Evolutionary conservation across 2,329 filamentous ascomycete genomes (phyloP), one percentile per base, ranked within the genome.

Genomic region (Trichoderma sp.): DNA sequence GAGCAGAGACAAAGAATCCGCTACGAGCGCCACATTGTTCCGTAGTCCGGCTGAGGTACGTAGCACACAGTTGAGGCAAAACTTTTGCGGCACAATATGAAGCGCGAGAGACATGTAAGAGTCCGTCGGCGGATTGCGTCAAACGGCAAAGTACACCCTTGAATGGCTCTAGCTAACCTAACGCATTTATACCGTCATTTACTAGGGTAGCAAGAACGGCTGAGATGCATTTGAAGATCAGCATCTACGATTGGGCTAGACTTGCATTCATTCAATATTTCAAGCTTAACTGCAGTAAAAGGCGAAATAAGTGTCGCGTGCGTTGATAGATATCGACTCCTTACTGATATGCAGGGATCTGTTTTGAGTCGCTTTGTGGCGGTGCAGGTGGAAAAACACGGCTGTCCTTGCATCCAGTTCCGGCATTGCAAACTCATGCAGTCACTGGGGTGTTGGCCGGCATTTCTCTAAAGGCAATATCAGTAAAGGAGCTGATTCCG

Each of bases 401-500:
- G 36, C 15, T 39, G 17, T 17, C 6, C 36, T 39, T 39, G 15
- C 36, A 39, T 39, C 34, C 34, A 3, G 3, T 36, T 36, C 5
- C 3, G 34, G 13, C 13, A 36, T 36, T 36, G 34, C 34, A 36
- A 36, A 13, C 34, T 7, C 13, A 15, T 1, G 6, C 34, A 36
- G 2, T 15, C 15, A 39, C 36, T 39, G 3, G 36, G 36, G 1
- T 39, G 36, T 15, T 17, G 6, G 15, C 15, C 15, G 4, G 3
- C 36, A 17, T 39, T 17, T 8, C 36, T 1, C 36, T 17, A 17
- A 39, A 17, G 36, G 15, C 36, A 17, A 39, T 0, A 17, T 39
- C 4, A 39, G 6, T 8, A 17, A 1, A 39, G 0, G 36, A 39
- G 36, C 1, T 39, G 39, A 1, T 1, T n/a, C 15, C 15, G 3